Percentiles rank a stretch among this genome's conserved stretches.
Conservation (phyloP, 108 stramenopile species). For the Cyclotella kingstonii region DNA sequence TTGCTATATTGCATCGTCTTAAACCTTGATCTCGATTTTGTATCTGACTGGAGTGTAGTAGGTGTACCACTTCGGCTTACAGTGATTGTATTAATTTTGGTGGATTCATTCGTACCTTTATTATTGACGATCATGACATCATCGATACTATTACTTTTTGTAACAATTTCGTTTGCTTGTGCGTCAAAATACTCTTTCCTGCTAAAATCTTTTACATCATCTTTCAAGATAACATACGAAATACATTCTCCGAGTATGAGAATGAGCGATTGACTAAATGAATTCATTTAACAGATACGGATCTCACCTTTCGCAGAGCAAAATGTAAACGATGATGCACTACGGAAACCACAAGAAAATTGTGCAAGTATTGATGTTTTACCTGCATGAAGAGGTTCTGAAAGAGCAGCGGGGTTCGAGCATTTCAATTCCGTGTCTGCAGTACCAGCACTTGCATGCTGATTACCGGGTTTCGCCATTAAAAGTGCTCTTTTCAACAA, state of each 20-base stretch:
- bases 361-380: conserved; percentile 22
- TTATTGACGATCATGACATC: no score
- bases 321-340: conserved; percentile 39
- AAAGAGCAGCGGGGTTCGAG: neutral
- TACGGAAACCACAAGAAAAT: conserved; percentile 26
- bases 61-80: neutral
- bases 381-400: conserved; percentile 5
- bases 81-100: no score
- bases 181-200: no score
- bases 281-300: neutral
- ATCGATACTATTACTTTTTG: no score
- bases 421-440: conserved; percentile 7
- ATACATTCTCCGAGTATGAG: neutral
- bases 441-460: neutral
- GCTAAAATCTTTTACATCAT: no score
- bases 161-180: no score
- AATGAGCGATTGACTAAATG: neutral
- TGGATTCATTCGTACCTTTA: no score
- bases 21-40: neutral
- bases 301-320: conserved; percentile 29
- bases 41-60: neutral
- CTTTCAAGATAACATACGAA: no score
- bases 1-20: neutral
- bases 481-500: conserved; percentile 16
- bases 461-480: conserved; percentile 3